Base-by-base conservation (phyloP, 148 eudicot species). In the Bassia scoparia region DNA sequence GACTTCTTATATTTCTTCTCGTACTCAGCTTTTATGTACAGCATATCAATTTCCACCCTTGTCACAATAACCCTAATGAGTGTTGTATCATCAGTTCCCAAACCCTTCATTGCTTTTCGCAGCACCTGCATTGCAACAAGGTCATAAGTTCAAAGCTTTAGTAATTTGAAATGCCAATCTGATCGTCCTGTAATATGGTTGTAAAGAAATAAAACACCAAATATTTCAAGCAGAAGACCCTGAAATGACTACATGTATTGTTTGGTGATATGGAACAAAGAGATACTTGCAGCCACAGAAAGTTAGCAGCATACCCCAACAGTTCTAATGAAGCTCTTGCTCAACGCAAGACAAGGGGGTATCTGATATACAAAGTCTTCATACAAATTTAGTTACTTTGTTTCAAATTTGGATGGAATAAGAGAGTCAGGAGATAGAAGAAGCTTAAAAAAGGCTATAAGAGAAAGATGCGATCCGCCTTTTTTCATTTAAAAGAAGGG, bases 31-130 rank as follows among this genome's bases (percentile, higher is more conserved):
- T 91, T 94, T 33, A 94, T 91, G 74, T 86, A 88, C 74, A 85
- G 90, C 97, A 88, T 81, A 73, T 94, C 98, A 1, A 94, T 75
- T 80, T 94, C 97, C 13, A 90, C 76, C 76, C 98, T 84, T 49
- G 97, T 88, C 74, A 88, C 91, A 23, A 91, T 88, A 43, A 94
- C 82, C 75, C 98, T 84, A 5, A 74, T 85, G 26, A 91, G 86
- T 35, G 90, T 84, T 8, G 87, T 34, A 26, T 89, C 96, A 61
- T 88, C 76, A 0, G 97, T 91, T 78, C 98, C 98, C 81, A 94
- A 16, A 34, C 97, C 97, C 70, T 88, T 89, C 98, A 93, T 94
- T 65, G 98, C 89, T 84, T 81, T 84, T 71, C 70, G 86, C 63
- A 94, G 70, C 33, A 80, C 86, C 98, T 94, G 70, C 49, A 78